A percentile compares a stretch with the other conserved stretches of the same genome.
Conservation (phyloP, 2,329 filamentous ascomycete genomes). For the Dactylellina leptospora region DNA sequence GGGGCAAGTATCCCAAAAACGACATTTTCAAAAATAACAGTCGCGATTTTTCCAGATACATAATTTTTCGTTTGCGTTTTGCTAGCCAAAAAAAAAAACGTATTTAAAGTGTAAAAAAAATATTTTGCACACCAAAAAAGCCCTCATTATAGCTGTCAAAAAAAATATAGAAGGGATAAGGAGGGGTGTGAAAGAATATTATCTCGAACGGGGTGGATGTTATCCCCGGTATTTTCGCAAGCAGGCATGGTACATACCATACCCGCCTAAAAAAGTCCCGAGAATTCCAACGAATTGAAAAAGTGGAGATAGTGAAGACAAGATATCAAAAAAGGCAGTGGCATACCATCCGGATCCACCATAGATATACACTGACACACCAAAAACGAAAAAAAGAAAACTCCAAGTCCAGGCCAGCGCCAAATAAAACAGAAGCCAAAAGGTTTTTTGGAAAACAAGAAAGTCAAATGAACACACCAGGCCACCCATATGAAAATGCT, state of each 20-base stretch:
- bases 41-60: no score
- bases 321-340: constrained; percentile 19
- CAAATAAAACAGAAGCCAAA: no score
- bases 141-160: neutral
- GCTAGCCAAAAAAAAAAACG: no score
- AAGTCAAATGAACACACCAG: constrained; percentile 23
- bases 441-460: constrained; percentile 8
- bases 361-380: constrained; percentile 32
- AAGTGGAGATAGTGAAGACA: neutral
- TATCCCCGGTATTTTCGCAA: no score
- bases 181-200: neutral
- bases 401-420: constrained; percentile 31
- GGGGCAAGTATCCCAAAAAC: no score
- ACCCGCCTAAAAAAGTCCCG: no score
- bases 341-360: neutral
- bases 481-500: constrained; percentile 34
- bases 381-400: no score
- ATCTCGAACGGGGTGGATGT: no score
- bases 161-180: neutral
- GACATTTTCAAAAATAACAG: constrained; percentile 21
- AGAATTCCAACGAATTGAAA: constrained; percentile 3
- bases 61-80: no score
- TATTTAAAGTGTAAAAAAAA: no score
- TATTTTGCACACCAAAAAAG: constrained; percentile 3
- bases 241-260: no score